phyloP scores from a whole-genome alignment of 352 stramenopile species.

The Globisporangium paroecandrum region DNA sequence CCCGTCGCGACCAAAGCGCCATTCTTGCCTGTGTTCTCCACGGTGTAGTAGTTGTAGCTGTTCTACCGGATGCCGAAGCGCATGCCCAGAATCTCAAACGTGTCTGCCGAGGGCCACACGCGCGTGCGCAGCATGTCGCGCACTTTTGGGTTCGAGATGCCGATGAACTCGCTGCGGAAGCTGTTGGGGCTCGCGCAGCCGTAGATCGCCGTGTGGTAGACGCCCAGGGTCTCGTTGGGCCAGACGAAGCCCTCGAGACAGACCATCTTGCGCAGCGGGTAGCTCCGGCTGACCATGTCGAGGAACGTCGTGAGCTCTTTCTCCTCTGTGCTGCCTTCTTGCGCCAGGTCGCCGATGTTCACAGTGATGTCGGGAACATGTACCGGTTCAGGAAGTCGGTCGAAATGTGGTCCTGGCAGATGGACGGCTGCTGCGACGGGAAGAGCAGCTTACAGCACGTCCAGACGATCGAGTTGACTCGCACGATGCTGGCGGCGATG shows the following conservation, averaged over 20 bases:
- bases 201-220: conserved; percentile 18
- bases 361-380: conserved; percentile 15
- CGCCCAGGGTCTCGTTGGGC: conserved; percentile 14
- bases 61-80: conserved; percentile 23
- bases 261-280: conserved; percentile 18
- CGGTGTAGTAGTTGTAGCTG: conserved; percentile 11
- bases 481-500: conserved; percentile 19
- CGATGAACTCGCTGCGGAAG: conserved; percentile 20
- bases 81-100: conserved; percentile 17
- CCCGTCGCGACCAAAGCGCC: not conserved
- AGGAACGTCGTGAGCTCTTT: conserved; percentile 19
- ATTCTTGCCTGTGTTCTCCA: not conserved
- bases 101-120: conserved; percentile 22
- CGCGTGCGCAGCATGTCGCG: conserved; percentile 14
- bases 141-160: conserved; percentile 17
- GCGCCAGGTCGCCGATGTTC: conserved; percentile 2
- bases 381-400: conserved; percentile 23
- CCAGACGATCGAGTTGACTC: conserved; percentile 24
- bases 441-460: conserved; percentile 23
- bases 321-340: conserved; percentile 14
- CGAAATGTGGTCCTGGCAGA: conserved; percentile 23
- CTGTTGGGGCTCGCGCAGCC: conserved; percentile 24
- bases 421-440: conserved; percentile 17
- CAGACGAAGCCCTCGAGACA: conserved; percentile 25
- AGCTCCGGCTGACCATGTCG: conserved; percentile 23